Conservation (phyloP, 495 filamentous ascomycete species). For the Penicillium dipodomyicola region DNA sequence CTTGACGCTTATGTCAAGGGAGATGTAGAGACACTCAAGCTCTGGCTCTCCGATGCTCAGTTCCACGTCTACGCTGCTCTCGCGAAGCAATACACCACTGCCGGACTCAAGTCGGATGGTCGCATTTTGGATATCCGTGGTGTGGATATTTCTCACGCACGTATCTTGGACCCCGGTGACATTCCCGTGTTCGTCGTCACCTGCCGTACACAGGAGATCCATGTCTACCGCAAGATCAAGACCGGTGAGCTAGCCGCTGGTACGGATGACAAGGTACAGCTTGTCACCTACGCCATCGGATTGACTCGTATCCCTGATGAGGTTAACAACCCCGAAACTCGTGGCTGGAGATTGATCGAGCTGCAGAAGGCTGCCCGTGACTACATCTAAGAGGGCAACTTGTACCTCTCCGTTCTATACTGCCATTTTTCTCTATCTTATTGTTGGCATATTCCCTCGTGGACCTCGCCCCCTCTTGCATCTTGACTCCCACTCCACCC, state of each 20-base stretch:
- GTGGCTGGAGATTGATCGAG: constrained; percentile 96
- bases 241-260: constrained; percentile 87
- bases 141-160: constrained; percentile 84
- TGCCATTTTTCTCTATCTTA: constrained; percentile 1
- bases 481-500: constrained; percentile 9
- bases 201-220: constrained; percentile 95
- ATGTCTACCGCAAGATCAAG: constrained; percentile 92
- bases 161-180: constrained; percentile 94
- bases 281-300: constrained; percentile 96
- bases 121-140: constrained; percentile 91
- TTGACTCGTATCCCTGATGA: constrained; percentile 91
- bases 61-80: constrained; percentile 92
- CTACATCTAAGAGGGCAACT: constrained; percentile 63
- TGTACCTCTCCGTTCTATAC: not conserved
- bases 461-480: constrained; percentile 8
- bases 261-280: constrained; percentile 97
- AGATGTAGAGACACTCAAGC: constrained; percentile 82
- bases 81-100: constrained; percentile 88
- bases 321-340: constrained; percentile 92
- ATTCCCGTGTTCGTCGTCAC: constrained; percentile 97
- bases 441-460: constrained; percentile 8
- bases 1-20: constrained; percentile 98
- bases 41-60: constrained; percentile 94
- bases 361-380: constrained; percentile 97
- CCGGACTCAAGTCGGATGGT: constrained; percentile 89